Percentiles rank a stretch among this genome's conserved stretches.
Conservation (phyloP, 352 stramenopile species). For the Peronosclerospora sorghi region DNA sequence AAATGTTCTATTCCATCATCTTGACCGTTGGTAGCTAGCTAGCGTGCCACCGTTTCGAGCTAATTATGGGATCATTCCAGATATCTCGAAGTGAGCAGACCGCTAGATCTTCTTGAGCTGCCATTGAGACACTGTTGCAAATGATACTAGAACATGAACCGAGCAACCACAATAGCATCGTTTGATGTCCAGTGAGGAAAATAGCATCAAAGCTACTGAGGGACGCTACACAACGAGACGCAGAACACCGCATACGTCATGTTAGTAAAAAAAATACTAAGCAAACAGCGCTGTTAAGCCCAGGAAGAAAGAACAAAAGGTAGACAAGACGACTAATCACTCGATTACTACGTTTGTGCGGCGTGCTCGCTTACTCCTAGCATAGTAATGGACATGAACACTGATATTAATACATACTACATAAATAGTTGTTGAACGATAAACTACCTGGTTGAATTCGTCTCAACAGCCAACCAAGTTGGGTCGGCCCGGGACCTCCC, state of each 20-base stretch:
- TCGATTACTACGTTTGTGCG: slow-evolving; percentile 9
- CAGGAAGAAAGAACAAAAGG: background rate
- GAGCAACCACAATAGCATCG: slow-evolving; percentile 36
- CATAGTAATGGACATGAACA: background rate
- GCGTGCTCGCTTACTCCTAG: slow-evolving; percentile 17
- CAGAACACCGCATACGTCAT: background rate
- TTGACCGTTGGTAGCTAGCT: background rate
- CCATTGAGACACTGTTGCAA: slow-evolving; percentile 1
- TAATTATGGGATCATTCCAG: slow-evolving; percentile 2
- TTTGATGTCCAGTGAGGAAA: slow-evolving; percentile 34
- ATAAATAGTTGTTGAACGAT: no score
- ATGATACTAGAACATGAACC: slow-evolving; percentile 24
- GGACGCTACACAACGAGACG: background rate
- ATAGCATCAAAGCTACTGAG: slow-evolving; percentile 22
- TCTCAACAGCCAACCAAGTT: no score
- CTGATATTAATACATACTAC: background rate
- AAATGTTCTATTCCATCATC: background rate
- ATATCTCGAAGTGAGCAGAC: slow-evolving; percentile 35
- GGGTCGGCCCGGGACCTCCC: no score
- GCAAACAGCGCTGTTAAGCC: background rate
- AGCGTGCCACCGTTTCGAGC: no score
- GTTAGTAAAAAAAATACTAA: background rate
- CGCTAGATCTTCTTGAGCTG: slow-evolving; percentile 10
- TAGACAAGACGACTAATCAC: no score
- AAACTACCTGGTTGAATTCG: no score